These are phyloP conservation scores for Tubosaeta sp. DNA, from an alignment of 768 basidiomycete species.

Conservation along the genomic window DNA sequence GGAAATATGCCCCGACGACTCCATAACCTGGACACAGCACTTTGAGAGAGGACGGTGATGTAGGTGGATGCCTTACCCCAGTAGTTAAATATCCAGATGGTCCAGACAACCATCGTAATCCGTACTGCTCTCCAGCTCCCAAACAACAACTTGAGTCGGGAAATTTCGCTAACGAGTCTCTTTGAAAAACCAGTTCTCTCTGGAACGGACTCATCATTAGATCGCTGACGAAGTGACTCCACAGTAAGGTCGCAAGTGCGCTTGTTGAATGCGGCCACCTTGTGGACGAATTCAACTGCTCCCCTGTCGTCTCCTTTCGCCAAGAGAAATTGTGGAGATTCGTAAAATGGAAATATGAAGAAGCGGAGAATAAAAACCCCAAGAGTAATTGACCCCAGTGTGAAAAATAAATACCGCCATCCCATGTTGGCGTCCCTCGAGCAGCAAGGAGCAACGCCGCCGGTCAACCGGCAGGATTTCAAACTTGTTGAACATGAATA, in stretches of 20 bases:
- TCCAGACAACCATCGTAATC: conserved; percentile 9
- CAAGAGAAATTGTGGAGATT: conserved; percentile 14
- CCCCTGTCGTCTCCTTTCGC: conserved; percentile 9
- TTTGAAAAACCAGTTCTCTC: neutral
- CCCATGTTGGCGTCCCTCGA: conserved; percentile 15
- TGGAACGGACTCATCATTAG: neutral
- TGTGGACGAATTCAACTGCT: conserved; percentile 15
- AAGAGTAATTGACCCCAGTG: conserved; percentile 7
- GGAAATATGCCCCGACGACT: conserved; percentile 3
- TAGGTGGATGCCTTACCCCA: conserved; percentile 5
- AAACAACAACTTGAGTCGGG: conserved; percentile 12
- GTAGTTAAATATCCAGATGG: conserved; percentile 11
- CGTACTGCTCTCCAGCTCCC: conserved; percentile 12
- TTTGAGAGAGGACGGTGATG: neutral
- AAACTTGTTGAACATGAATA: conserved; percentile 10
- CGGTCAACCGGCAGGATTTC: conserved; percentile 11
- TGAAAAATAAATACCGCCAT: conserved; percentile 16
- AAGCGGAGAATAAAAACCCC: conserved; percentile 11
- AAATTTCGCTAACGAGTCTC: conserved; percentile 3
- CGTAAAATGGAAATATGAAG: conserved; percentile 15
- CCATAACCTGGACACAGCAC: neutral
- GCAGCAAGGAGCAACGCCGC: conserved; percentile 13
- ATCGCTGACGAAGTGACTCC: conserved; percentile 10
- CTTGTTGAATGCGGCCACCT: conserved; percentile 12
- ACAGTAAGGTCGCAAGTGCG: conserved; percentile 8